Base-by-base conservation (phyloP, 805 yeast genomes). In the Starmera quercuum region DNA sequence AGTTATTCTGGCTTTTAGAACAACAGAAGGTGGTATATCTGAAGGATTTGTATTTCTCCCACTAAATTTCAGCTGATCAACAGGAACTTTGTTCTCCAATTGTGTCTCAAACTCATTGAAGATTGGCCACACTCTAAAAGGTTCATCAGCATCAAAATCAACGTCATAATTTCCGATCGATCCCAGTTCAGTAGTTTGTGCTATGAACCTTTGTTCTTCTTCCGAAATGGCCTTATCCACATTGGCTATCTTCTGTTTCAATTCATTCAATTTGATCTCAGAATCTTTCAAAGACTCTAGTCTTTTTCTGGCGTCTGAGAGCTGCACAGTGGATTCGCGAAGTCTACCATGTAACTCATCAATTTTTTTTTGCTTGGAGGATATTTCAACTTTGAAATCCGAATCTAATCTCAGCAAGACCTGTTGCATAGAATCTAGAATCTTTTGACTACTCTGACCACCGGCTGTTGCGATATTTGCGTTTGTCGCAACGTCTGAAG, bases 111-210 rank as follows among this genome's bases (percentile, higher is more conserved):
- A 56, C 41, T 66, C 68, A 26, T 74, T 70, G 48, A 71, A 78
- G 11, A 83, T 64, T 6, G 74, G 65, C 49, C 71, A 66, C 9
- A 85, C 71, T 31, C 82, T 69, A 57, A 85, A 90, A n/a, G 96
- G 95, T 50, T 84, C 90, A 58, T 88, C 97, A 0, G 95, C 90
- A 56, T 83, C 90, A 47, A 76, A 80, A 36, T 70, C 76, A 18
- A 77, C 79, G 17, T 71, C 71, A 39, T 57, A 67, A 44, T 54
- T 49, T 47, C 62, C 57, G 51, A 56, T 54, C 40, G 48, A 51
- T 23, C 59, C 65, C 15, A 63, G 41, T 35, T 60, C 65, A 39
- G 58, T 59, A 34, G 60, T 58, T 33, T 53, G 59, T 30, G 64
- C 61, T 23, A 63, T 51, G 55, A 81, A 82, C 36, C 67, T 63